These are phyloP conservation scores for Solanum habrochaites DNA, from an alignment of 257 asterid genomes.

Conservation along the genomic window DNA sequence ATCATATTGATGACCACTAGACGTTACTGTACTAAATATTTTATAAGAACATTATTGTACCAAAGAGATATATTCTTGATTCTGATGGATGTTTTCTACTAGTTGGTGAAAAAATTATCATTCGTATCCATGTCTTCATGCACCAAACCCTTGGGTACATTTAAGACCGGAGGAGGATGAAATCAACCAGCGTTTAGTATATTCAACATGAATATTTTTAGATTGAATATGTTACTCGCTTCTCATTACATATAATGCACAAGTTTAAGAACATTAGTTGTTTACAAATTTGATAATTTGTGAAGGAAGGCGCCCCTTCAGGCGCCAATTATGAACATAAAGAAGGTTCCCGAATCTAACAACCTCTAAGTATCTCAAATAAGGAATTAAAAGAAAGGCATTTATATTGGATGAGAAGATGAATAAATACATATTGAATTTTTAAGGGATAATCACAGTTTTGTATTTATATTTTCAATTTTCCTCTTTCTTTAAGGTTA, in stretches of 20 bases:
- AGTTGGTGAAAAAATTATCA: background rate
- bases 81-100: background rate
- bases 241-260: background rate
- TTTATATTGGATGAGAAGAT: background rate
- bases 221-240: background rate
- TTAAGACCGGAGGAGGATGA: background rate
- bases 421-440: background rate
- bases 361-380: background rate
- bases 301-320: background rate
- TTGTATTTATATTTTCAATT: background rate
- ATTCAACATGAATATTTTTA: background rate
- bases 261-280: background rate
- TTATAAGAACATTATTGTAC: background rate
- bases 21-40: background rate
- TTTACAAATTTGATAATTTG: background rate
- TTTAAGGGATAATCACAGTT: background rate
- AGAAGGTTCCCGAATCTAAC: background rate
- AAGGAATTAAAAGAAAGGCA: background rate
- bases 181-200: background rate
- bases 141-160: background rate
- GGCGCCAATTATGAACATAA: background rate
- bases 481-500: background rate
- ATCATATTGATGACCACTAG: background rate
- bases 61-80: background rate
- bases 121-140: background rate